Base-by-base conservation (phyloP, 176 grass and related monocot species). In the Zoysia japonica region DNA sequence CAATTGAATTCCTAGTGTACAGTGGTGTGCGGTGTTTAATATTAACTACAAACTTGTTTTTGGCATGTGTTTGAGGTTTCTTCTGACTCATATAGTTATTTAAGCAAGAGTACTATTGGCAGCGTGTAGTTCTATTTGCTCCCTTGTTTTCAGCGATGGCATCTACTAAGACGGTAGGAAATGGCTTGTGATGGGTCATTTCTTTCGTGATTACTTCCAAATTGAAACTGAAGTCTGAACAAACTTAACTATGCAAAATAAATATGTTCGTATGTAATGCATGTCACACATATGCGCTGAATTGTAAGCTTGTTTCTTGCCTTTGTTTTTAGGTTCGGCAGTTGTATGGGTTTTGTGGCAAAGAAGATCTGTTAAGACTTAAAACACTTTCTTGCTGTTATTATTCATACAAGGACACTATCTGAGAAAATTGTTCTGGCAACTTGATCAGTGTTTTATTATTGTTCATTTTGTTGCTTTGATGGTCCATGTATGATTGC, bases 131-230 rank as follows among this genome's bases (percentile, higher is more conserved):
- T 56, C 16, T 56, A n/a, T 56, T 17, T 17, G 53, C 53, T 56
- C n/a, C 14, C 6, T 71, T 39, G 52, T 48, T 76, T 77, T 44
- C n/a, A 11, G 36, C 77, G 53, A 42, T 61, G 17, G 77, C n/a
- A 9, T 19, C 19, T 61, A 61, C 54, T 70, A 67, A 44, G 66
- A 54, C 9, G 40, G 59, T 73, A 79, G 0, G 6, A 40, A 19
- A 19, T 72, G 19, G 54, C 13, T 77, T 74, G 59, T 16, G 0
- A 48, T 73, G 20, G 11, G 11, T 8, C 60, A 47, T 66, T 79
- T n/a, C 35, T 74, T 57, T 28, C 1, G 2, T 75, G 70, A 86
- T 86, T 80, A 68, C 53, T 80, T 61, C 61, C 70, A 59, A 79
- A 68, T 51, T 46, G 11, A 46, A 12, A 79, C 41, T 54, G 49